These are phyloP conservation scores for Macrolepiota fuliginosa DNA, from an alignment of 768 basidiomycete species.

Conservation along the genomic window DNA sequence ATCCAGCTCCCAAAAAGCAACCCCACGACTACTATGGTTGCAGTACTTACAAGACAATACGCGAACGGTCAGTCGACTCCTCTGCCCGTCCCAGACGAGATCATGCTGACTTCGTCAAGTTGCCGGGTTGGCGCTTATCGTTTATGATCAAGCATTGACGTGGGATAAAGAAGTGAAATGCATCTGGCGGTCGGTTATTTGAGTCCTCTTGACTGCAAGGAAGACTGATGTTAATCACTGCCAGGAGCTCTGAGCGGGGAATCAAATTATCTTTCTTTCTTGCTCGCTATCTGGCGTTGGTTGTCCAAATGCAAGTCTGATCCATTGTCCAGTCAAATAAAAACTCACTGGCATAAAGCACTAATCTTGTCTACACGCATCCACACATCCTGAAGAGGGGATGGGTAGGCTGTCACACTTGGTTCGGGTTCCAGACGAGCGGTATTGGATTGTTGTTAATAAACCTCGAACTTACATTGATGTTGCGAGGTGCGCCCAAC, in stretches of 20 bases:
- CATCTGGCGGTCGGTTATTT: not conserved
- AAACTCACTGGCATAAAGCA: not conserved
- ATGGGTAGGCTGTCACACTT: not conserved
- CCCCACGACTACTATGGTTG: not conserved
- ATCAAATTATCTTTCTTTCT: not conserved
- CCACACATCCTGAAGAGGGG: not conserved
- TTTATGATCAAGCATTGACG: conserved; percentile 3
- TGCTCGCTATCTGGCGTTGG: not conserved
- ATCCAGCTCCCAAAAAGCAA: not conserved
- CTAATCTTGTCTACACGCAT: not conserved
- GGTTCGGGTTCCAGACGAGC: conserved; percentile 1
- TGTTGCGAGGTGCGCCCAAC: not conserved
- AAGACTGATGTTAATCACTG: not conserved
- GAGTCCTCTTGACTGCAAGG: not conserved
- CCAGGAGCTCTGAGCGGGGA: not conserved
- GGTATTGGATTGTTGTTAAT: not conserved
- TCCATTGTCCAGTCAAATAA: not conserved
- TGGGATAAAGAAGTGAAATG: conserved; percentile 5
- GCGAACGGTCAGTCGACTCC: not conserved
- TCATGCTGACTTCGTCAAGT: not conserved
- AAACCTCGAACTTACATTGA: not conserved
- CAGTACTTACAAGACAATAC: not conserved
- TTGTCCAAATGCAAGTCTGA: not conserved
- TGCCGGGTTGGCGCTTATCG: not conserved
- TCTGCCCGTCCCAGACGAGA: not conserved